A percentile compares a stretch with the other conserved stretches of the same genome.
These are phyloP conservation scores for Salinomyces thailandicus DNA, from an alignment of 2,329 filamentous ascomycete genomes.

Conservation along the genomic window DNA sequence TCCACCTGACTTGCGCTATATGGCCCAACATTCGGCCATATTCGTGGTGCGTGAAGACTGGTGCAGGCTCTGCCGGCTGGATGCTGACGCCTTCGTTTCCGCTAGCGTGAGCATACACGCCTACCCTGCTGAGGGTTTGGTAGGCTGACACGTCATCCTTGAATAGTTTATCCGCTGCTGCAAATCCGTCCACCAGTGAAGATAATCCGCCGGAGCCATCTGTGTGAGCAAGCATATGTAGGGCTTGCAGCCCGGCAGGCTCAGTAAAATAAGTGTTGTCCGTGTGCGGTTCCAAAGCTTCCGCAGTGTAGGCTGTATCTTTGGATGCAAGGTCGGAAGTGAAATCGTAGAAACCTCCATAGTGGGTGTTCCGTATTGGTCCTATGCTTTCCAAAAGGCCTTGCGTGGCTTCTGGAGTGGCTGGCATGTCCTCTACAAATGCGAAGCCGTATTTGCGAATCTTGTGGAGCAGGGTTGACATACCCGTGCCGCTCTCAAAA, in stretches of 20 bases:
- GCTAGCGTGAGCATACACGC: slow-evolving; percentile 69
- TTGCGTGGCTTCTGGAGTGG: slow-evolving; percentile 60
- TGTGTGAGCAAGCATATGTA: slow-evolving; percentile 80
- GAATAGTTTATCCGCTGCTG: slow-evolving; percentile 53
- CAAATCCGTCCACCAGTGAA: slow-evolving; percentile 77
- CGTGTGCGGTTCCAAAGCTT: slow-evolving; percentile 74
- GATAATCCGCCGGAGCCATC: slow-evolving; percentile 61
- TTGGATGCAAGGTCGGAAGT: slow-evolving; percentile 77
- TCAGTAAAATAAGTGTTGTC: slow-evolving; percentile 96
- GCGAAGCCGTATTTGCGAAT: slow-evolving; percentile 58
- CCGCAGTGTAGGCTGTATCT: slow-evolving; percentile 59
- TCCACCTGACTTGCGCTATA: slow-evolving; percentile 80
- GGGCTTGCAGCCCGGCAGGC: slow-evolving; percentile 80
- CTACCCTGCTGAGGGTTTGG: slow-evolving; percentile 43
- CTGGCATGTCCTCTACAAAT: slow-evolving; percentile 62
- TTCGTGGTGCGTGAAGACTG: slow-evolving; percentile 57
- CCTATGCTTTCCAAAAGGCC: slow-evolving; percentile 68
- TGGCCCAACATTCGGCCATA: slow-evolving; percentile 33
- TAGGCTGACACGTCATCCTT: slow-evolving; percentile 47
- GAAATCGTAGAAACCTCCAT: slow-evolving; percentile 80
- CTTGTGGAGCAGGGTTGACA: slow-evolving; percentile 17
- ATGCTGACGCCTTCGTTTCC: slow-evolving; percentile 80
- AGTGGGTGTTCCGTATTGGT: slow-evolving; percentile 83
- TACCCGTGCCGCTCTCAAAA: slow-evolving; percentile 11
- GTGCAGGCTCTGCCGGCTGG: slow-evolving; percentile 56